Percentiles rank a stretch among this genome's conserved stretches.
phyloP scores from a whole-genome alignment of 148 eudicot genomes.

The Pouteria glomerata region DNA sequence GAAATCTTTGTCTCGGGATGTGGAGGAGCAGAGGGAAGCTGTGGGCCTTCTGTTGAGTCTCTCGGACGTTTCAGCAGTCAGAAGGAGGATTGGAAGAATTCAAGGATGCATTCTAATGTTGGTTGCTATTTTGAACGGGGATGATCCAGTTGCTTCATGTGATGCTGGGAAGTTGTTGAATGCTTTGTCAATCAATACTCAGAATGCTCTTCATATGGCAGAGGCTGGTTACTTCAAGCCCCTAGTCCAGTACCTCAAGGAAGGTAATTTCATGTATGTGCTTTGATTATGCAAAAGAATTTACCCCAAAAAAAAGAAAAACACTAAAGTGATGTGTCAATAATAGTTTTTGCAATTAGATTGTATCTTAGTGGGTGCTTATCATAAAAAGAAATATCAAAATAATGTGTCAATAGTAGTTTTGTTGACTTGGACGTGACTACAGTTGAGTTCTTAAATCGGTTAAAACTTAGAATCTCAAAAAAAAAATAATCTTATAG shows the following conservation, averaged over 20 bases:
- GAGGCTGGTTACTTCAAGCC: constrained; percentile 93
- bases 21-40: constrained; percentile 70
- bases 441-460: no score
- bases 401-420: no score
- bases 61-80: constrained; percentile 41
- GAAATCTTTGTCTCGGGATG: constrained; percentile 66
- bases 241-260: constrained; percentile 58
- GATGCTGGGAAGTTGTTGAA: constrained; percentile 60
- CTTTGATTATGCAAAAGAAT: no score
- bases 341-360: no score
- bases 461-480: no score
- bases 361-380: no score
- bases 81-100: constrained; percentile 71
- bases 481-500: no score
- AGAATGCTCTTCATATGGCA: constrained; percentile 95
- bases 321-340: no score
- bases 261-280: constrained; percentile 66
- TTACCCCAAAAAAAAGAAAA: no score
- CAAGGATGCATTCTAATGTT: constrained; percentile 84
- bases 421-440: no score
- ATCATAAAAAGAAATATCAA: no score
- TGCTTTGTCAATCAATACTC: constrained; percentile 65
- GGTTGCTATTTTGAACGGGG: constrained; percentile 69
- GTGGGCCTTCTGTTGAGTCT: constrained; percentile 63
- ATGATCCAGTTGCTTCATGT: constrained; percentile 50